A percentile compares a stretch with the other conserved stretches of the same genome.
phyloP scores from a whole-genome alignment of 495 filamentous ascomycete species.

The Penicillium flavigenum region DNA sequence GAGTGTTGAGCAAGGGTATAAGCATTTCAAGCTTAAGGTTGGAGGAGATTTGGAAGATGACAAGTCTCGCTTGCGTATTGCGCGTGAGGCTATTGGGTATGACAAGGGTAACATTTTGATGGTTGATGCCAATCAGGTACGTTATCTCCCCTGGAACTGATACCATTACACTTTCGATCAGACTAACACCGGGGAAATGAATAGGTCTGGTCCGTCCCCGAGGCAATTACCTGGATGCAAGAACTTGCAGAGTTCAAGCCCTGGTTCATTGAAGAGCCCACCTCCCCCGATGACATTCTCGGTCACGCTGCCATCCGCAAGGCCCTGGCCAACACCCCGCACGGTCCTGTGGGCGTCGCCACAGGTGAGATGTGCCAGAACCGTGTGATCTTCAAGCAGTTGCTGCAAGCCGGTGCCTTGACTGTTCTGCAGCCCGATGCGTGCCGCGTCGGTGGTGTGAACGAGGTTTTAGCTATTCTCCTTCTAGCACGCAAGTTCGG shows the following conservation, averaged over 20 bases:
- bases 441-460: slow-evolving; percentile 86
- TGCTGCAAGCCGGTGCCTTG: slow-evolving; percentile 74
- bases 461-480: slow-evolving; percentile 89
- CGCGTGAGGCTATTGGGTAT: slow-evolving; percentile 79
- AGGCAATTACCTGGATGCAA: slow-evolving; percentile 87
- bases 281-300: slow-evolving; percentile 86
- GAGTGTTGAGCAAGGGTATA: slow-evolving; percentile 72
- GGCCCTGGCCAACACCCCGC: slow-evolving; percentile 62
- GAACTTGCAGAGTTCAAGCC: slow-evolving; percentile 80
- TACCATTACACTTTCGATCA: not conserved
- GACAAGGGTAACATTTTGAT: slow-evolving; percentile 85
- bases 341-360: slow-evolving; percentile 75
- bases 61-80: slow-evolving; percentile 65
- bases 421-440: slow-evolving; percentile 91
- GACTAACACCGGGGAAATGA: not conserved
- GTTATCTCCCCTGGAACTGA: slow-evolving; percentile 2
- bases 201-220: slow-evolving; percentile 82
- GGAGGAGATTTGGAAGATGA: slow-evolving; percentile 72
- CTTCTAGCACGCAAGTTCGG: slow-evolving; percentile 83
- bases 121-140: slow-evolving; percentile 89
- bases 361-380: slow-evolving; percentile 98
- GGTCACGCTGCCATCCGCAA: slow-evolving; percentile 83
- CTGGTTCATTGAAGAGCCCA: slow-evolving; percentile 99
- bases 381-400: slow-evolving; percentile 90
- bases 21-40: slow-evolving; percentile 92